Conservation (phyloP, 495 filamentous ascomycete species). For the Rusavskia elegans region DNA sequence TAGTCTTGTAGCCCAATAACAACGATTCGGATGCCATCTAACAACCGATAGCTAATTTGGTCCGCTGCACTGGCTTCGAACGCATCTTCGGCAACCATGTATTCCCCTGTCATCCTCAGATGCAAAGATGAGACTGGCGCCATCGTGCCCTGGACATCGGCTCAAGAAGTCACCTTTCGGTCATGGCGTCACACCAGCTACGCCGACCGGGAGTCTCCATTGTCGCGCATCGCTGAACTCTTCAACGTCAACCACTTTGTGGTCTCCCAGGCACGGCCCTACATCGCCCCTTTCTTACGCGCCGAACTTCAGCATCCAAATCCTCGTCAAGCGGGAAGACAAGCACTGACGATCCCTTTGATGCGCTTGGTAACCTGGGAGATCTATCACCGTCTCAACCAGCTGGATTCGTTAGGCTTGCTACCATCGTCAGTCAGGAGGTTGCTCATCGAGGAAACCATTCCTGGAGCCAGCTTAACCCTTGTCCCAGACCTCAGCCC, state of each 20-base stretch:
- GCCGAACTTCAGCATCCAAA: conserved; percentile 64
- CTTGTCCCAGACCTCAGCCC: conserved; percentile 66
- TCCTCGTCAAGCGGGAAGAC: conserved; percentile 37
- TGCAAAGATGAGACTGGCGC: conserved; percentile 70
- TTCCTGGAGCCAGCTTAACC: conserved; percentile 66
- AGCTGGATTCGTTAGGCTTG: conserved; percentile 62
- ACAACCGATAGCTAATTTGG: conserved; percentile 53
- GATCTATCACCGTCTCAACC: conserved; percentile 63
- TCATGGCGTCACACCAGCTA: conserved; percentile 54
- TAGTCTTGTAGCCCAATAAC: conserved; percentile 8
- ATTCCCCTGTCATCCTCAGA: conserved; percentile 52
- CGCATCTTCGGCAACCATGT: conserved; percentile 50
- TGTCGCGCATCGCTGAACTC: conserved; percentile 70
- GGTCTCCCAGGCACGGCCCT: conserved; percentile 62
- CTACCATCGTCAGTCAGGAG: conserved; percentile 54
- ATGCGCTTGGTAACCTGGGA: conserved; percentile 58
- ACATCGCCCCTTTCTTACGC: conserved; percentile 71
- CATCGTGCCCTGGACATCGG: conserved; percentile 61
- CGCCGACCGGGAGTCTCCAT: conserved; percentile 58
- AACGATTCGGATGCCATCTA: neutral
- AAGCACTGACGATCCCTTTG: conserved; percentile 42
- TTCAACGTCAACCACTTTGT: conserved; percentile 92
- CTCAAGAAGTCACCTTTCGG: conserved; percentile 48
- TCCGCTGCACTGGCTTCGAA: conserved; percentile 89
- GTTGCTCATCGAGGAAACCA: conserved; percentile 73